Percentiles rank a stretch among this genome's conserved stretches.
Conservation (phyloP, 2,329 filamentous ascomycete genomes). For the Anthostomella pinea region DNA sequence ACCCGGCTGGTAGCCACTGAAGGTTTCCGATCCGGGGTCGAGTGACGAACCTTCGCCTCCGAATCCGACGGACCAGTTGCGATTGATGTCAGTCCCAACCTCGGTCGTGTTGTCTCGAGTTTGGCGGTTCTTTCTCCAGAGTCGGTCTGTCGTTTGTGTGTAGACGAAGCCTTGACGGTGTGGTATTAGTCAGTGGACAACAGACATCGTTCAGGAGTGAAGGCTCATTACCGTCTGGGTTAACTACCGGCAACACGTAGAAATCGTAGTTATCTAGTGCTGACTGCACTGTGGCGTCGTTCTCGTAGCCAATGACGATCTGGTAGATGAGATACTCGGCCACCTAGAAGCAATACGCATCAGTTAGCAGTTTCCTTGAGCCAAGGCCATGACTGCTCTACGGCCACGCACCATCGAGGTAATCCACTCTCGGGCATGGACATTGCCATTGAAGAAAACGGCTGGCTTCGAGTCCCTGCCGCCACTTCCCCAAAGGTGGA, state of each 20-base stretch:
- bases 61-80: conserved; percentile 52
- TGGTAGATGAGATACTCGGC: conserved; percentile 49
- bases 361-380: conserved; percentile 4
- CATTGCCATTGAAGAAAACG: conserved; percentile 49
- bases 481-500: conserved; percentile 50
- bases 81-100: conserved; percentile 50
- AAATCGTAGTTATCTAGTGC: conserved; percentile 58
- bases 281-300: conserved; percentile 35
- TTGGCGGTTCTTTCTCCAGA: conserved; percentile 54
- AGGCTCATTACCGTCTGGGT: conserved; percentile 49
- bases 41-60: conserved; percentile 41
- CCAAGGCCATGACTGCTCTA: background rate
- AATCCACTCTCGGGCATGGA: conserved; percentile 56
- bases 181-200: conserved; percentile 1
- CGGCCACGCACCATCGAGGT: conserved; percentile 56
- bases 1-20: conserved; percentile 38
- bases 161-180: conserved; percentile 44
- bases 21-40: conserved; percentile 45
- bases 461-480: conserved; percentile 46
- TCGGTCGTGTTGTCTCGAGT: conserved; percentile 38
- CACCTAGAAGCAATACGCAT: conserved; percentile 19
- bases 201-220: background rate
- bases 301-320: conserved; percentile 43
- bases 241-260: conserved; percentile 54
- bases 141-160: conserved; percentile 46